phyloP scores from a whole-genome alignment of 176 grass and related monocot genomes.

The Oryza meyeriana region DNA sequence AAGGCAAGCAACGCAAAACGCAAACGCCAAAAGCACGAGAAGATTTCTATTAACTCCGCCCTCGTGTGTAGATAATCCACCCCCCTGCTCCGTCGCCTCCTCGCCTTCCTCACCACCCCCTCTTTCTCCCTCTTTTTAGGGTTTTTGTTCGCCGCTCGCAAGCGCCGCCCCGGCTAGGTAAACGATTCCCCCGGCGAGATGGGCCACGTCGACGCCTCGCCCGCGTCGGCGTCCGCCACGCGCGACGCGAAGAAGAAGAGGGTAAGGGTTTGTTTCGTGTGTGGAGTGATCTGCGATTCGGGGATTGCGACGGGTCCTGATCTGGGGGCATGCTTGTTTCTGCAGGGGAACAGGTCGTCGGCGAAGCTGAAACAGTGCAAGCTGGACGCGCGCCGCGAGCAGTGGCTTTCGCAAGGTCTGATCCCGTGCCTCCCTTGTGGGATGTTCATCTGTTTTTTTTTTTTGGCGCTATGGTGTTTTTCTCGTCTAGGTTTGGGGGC shows the following conservation, averaged over 20 bases:
- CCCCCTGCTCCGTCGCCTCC: background rate
- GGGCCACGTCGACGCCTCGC: slow-evolving; percentile 54
- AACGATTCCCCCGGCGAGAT: slow-evolving; percentile 22
- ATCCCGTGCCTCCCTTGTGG: background rate
- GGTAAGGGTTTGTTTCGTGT: slow-evolving; percentile 25
- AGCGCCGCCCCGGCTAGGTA: background rate
- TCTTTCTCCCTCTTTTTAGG: slow-evolving; percentile 39
- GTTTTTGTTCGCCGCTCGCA: slow-evolving; percentile 24
- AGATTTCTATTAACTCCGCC: slow-evolving; percentile 26
- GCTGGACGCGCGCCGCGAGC: slow-evolving; percentile 87
- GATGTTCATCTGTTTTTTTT: background rate
- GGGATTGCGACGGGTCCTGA: slow-evolving; percentile 1
- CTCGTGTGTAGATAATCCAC: slow-evolving; percentile 37
- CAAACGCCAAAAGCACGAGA: slow-evolving; percentile 9
- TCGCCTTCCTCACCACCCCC: background rate
- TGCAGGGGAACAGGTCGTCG: slow-evolving; percentile 69
- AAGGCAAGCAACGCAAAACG: slow-evolving; percentile 14
- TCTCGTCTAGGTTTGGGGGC: background rate
- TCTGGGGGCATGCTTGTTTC: background rate
- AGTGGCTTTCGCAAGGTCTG: slow-evolving; percentile 98
- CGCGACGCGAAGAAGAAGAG: slow-evolving; percentile 84
- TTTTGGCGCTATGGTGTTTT: background rate
- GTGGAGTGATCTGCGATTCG: slow-evolving; percentile 28
- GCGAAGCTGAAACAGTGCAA: slow-evolving; percentile 98
- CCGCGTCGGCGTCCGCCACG: slow-evolving; percentile 32